Base-by-base conservation (phyloP, 495 filamentous ascomycete genomes). In the Penicillium canariense region DNA sequence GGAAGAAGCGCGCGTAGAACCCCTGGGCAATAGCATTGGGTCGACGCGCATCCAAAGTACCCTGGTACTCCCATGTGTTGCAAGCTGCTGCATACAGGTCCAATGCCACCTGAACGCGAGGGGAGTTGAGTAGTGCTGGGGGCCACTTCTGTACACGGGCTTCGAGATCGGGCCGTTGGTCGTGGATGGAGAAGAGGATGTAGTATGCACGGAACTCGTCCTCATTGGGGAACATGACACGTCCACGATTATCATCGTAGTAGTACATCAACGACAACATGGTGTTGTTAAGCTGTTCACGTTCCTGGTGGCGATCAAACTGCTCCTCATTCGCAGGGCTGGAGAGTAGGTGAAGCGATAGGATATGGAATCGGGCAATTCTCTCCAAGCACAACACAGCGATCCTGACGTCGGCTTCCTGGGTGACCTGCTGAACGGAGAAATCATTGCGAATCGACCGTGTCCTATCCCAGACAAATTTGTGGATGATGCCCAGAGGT, bases 381-480 rank as follows among this genome's bases (percentile, higher is more conserved):
- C 86, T 82, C 69, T 97, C 94, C 34, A 95, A 86, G 63, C 90
- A 95, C 32, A 87, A 85, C 1, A 96, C 83, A 4, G 84, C 82
- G 10, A 78, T 78, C 28, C 81, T 76, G n/a, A 91, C 81, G 55
- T 86, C 77, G 32, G 83, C 77, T 43, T 86, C 79, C 7, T 84
- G 81, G 0, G 84, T 84, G 28, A 91, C 76, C 59, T 89, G 85
- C 60, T 96, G 91, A 47, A 96, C 89, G 1, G 91, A 92, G 60
- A 97, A 95, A 66, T 99, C 95, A 56, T 94, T 93, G 26, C 95
- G 84, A 52, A 99, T 87, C 6, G 89, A 90, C 52, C 95, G 78
- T 18, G 93, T 96, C 18, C 95, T 83, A 68, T 97, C 93, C 90
- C 95, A 96, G 15, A 97, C 81, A 56, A 94, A 97, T 61, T 87